Conservation (phyloP, 805 yeast genomes). For the Schwanniomyces yamadae region DNA sequence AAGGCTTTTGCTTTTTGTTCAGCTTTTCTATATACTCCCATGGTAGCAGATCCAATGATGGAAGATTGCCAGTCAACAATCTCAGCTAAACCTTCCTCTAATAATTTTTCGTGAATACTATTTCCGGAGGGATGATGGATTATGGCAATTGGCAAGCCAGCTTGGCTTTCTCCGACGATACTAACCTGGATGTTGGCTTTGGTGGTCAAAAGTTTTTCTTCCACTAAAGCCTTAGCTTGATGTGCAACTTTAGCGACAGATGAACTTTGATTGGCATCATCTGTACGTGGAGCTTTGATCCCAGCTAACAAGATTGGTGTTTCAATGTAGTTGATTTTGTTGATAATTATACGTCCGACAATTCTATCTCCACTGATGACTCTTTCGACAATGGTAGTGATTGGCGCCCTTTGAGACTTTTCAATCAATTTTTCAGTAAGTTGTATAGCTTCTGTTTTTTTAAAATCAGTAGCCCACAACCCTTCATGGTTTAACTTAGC, state of each 20-base stretch:
- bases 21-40: slow-evolving; percentile 60
- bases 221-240: slow-evolving; percentile 64
- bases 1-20: slow-evolving; percentile 62
- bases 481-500: slow-evolving; percentile 57
- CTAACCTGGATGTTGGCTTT: slow-evolving; percentile 50
- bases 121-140: slow-evolving; percentile 72
- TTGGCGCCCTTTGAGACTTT: slow-evolving; percentile 39
- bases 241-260: slow-evolving; percentile 62
- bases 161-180: slow-evolving; percentile 58
- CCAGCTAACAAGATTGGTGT: slow-evolving; percentile 73
- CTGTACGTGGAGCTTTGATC: slow-evolving; percentile 67
- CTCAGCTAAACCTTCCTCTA: slow-evolving; percentile 69
- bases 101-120: slow-evolving; percentile 64
- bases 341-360: slow-evolving; percentile 55
- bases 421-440: slow-evolving; percentile 33
- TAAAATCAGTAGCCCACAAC: slow-evolving; percentile 44
- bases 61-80: slow-evolving; percentile 80
- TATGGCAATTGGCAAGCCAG: slow-evolving; percentile 60
- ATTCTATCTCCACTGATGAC: slow-evolving; percentile 79
- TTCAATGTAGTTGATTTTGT: slow-evolving; percentile 51
- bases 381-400: slow-evolving; percentile 65
- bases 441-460: slow-evolving; percentile 19
- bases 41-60: slow-evolving; percentile 60
- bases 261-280: slow-evolving; percentile 38
- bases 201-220: slow-evolving; percentile 60